Conservation (phyloP, 169 alveolate species). For the Plasmodium sp. region DNA sequence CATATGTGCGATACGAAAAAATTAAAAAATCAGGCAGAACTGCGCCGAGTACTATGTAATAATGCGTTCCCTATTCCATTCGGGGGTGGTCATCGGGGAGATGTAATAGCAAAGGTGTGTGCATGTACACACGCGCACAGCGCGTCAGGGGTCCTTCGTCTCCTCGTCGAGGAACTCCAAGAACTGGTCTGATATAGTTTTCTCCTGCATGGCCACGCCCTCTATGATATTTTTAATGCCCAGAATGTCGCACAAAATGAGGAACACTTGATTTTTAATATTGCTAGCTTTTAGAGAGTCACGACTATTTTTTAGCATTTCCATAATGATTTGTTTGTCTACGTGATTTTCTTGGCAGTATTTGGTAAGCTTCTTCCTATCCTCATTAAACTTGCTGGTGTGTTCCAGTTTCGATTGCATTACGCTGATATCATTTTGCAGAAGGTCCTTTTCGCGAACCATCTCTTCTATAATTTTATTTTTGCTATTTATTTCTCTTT, state of each 20-base stretch:
- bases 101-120: background rate
- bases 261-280: slow-evolving; percentile 30
- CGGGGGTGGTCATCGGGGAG: background rate
- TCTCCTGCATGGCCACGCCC: slow-evolving; percentile 9
- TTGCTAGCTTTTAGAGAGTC: slow-evolving; percentile 17
- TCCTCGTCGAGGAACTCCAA: slow-evolving; percentile 25
- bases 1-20: background rate
- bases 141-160: slow-evolving; percentile 2
- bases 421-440: slow-evolving; percentile 11
- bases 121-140: background rate
- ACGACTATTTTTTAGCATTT: slow-evolving; percentile 30
- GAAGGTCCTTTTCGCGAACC: background rate
- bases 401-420: background rate
- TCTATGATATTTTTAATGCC: slow-evolving; percentile 31
- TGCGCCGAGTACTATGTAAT: background rate
- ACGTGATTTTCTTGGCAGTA: slow-evolving; percentile 24
- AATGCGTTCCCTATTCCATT: background rate
- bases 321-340: slow-evolving; percentile 27
- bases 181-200: slow-evolving; percentile 37
- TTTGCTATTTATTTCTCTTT: slow-evolving; percentile 14
- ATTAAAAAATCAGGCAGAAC: background rate
- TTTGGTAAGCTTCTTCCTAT: background rate
- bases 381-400: slow-evolving; percentile 6
- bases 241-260: slow-evolving; percentile 26
- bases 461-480: slow-evolving; percentile 40